Base-by-base conservation (phyloP, 2,329 filamentous ascomycete genomes). In the Chaetomium olivaceum region DNA sequence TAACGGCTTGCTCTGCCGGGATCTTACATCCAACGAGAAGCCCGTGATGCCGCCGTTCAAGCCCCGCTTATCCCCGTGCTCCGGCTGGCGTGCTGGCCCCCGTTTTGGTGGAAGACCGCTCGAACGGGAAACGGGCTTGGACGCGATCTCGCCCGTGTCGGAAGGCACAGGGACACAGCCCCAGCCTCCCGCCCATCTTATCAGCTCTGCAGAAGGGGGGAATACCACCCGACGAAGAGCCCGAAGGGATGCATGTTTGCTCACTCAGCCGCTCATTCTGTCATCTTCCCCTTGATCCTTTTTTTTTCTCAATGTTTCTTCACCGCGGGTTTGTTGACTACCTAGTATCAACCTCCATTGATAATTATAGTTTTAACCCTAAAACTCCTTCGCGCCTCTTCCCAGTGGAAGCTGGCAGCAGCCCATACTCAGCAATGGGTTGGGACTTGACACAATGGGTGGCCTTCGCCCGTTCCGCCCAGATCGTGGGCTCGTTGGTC, bases 371-470 rank as follows among this genome's bases (percentile, higher is more conserved):
- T 39, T 19, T 23, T 29, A 36, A 36, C 29, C 16, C 16, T 43
- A n/a, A 43, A 43, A 43, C 58, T 50, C 61, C 25, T 50, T 23
- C 25, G 50, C 48, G 43, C 65, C 52, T 55, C 64, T 64, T 66
- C 61, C 62, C 7, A 46, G 66, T 43, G 66, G 68, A 62, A 65
- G 60, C 29, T 27, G 56, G 56, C 39, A 54, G 11, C 25, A 25
- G 23, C 23, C 39, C 31, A 6, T 25, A 8, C 7, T 58, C 62
- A 51, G 36, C 51, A 36, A 74, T 73, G 72, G 71, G 67, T 7
- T 76, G 73, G 76, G 72, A 70, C 29, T 65, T 77, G 31, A 74
- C 74, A 55, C 71, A 71, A 71, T 78, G 76, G 74, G 74, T 78
- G 60, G 70, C 73, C 43, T 66, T 75, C 48, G 68, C 72, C 62